phyloP scores from a whole-genome alignment of 495 filamentous ascomycete genomes.

The Neurospora sp. region DNA sequence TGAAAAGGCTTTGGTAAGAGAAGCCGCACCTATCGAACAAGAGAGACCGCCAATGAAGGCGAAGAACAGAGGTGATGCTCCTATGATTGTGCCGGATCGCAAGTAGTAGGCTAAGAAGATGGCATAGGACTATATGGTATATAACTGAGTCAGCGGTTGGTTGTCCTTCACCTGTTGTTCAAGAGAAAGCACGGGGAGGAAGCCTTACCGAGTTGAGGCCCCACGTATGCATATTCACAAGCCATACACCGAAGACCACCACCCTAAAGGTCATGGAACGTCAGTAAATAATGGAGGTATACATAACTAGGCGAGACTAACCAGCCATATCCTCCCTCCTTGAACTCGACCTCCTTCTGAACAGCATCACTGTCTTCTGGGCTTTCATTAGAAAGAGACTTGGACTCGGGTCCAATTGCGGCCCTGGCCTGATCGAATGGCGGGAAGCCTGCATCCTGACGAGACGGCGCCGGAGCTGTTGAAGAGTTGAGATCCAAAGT shows the following conservation, averaged over 20 bases:
- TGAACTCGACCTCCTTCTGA: constrained; percentile 20
- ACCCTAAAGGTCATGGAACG: constrained; percentile 26
- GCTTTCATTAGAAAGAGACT: constrained; percentile 5
- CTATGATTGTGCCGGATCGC: constrained; percentile 44
- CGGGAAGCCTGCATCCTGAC: background rate
- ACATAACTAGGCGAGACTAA: constrained; percentile 9
- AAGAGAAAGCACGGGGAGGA: background rate
- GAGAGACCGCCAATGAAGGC: constrained; percentile 68
- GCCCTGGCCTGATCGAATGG: background rate
- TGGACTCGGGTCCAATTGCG: background rate
- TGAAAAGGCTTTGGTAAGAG: no score
- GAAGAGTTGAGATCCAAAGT: background rate
- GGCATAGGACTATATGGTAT: constrained; percentile 42
- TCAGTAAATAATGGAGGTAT: background rate
- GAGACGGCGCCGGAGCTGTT: background rate
- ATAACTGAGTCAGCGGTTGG: constrained; percentile 1
- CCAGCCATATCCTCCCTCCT: constrained; percentile 40
- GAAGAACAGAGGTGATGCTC: constrained; percentile 48
- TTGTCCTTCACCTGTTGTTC: background rate
- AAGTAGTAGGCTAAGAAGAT: constrained; percentile 68
- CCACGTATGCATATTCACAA: constrained; percentile 50
- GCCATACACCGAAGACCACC: constrained; percentile 37
- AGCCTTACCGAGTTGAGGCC: constrained; percentile 44
- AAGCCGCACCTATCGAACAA: constrained; percentile 39
- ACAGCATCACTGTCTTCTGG: constrained; percentile 14